phyloP scores from a whole-genome alignment of 768 basidiomycete genomes.

The Mrakia gelida region DNA sequence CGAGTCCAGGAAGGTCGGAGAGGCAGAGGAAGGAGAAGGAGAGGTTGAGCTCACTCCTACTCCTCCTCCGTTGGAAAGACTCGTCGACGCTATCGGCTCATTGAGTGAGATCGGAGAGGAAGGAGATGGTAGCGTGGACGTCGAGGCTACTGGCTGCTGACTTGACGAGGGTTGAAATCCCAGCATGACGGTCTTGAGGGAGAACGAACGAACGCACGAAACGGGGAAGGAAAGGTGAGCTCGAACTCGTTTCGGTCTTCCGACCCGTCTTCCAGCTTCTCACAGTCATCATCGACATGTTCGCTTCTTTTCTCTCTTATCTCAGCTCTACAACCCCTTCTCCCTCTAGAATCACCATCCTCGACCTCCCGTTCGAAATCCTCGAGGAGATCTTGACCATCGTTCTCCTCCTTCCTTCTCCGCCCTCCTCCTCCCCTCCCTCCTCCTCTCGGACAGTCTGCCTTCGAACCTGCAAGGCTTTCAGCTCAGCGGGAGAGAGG shows the following conservation, averaged over 20 bases:
- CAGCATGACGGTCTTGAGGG: neutral
- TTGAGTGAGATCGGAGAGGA: neutral
- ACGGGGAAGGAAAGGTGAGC: neutral
- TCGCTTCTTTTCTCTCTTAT: neutral
- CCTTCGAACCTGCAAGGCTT: neutral
- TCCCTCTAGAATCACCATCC: neutral
- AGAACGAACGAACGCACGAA: no score
- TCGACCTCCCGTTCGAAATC: neutral
- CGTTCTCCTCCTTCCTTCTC: neutral
- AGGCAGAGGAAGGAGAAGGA: neutral
- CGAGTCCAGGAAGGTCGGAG: constrained; percentile 7
- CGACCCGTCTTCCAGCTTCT: neutral
- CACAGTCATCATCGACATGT: neutral
- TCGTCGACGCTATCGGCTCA: neutral
- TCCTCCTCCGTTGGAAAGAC: neutral
- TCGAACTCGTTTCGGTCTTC: neutral
- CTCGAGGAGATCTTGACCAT: constrained; percentile 3
- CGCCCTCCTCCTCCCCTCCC: neutral
- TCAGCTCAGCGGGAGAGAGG: constrained; percentile 1
- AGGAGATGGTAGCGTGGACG: neutral
- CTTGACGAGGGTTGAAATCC: neutral
- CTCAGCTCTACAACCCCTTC: neutral
- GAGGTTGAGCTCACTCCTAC: neutral
- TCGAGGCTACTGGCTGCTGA: constrained; percentile 2
- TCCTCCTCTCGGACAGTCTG: neutral